Base-by-base conservation (phyloP, 2,329 filamentous ascomycete species). In the Colletotrichum spinosum region DNA sequence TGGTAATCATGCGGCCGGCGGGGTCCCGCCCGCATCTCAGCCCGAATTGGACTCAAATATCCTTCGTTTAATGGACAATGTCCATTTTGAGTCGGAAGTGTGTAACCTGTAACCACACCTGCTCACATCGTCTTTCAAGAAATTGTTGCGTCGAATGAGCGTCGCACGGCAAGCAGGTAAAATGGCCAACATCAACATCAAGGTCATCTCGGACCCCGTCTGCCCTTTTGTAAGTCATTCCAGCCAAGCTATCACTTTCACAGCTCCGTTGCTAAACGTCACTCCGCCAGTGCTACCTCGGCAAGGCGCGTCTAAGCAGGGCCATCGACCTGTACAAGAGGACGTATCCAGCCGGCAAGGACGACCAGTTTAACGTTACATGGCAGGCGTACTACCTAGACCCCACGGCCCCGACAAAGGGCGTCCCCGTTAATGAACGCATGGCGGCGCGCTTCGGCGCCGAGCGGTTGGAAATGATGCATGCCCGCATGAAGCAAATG, bases 381-480 rank as follows among this genome's bases (percentile, higher is more conserved):
- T 97, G 92, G 92, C 84, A 86, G 67, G 91, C 93, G 2, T 97
- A 92, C 80, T 94, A 95, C 76, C 86, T 97, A 56, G 89, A 94
- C 72, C 91, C 92, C 0, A 81, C 86, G 1, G 85, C 90, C 0
- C 78, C 82, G 5, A 76, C 74, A 25, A 69, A 71, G 44, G 80
- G 83, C 6, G 72, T 85, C 4, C 81, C 84, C 15, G 75, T 84
- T 46, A 70, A 67, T 2, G 82, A 76, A 68, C 85, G 85, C 73
- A 90, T 91, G 75, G 80, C 80, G 11, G 73, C 79, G 25, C 90
- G 89, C 68, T 94, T 94, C 76, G 92, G 92, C 41, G 78, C 84
- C 13, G 86, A 89, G 48, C 84, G 89, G 41, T 79, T 86, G 1
- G 72, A 78, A 0, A 82, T 85, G 68, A 87, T 93, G 62, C 81